Evolutionary conservation across 1,284 basidiomycete genomes (phyloP), one percentile per base, ranked within the genome.

Genomic region (Marasmius sp.): DNA sequence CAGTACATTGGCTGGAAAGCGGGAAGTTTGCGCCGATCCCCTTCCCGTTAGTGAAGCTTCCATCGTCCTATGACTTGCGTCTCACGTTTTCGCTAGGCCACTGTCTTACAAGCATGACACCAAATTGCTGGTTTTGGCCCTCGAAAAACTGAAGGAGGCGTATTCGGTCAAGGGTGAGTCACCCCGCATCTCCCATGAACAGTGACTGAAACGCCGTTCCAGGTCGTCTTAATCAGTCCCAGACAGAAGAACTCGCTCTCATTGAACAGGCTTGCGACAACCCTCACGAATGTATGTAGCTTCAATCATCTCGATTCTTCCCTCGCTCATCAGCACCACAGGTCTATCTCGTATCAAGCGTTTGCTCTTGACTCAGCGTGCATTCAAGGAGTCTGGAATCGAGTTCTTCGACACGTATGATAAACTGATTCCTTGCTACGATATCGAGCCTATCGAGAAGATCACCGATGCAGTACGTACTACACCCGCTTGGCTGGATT

Each of bases 71-170:
- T n/a, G 11, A 38, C 36, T 36, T 37, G 6, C 6, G 36, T 47
- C 57, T 68, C 63, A 33, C 60, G 49, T 52, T 53, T 65, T 18
- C 64, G 61, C 41, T 62, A 91, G 88, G 1, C 96, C 96, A 3
- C 79, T 98, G 41, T 97, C 94, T 43, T 98, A 98, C 80, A 98
- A 98, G 79, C 96, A 98, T 71, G 96, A 98, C 75, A 98, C 96
- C 45, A 98, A 98, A 76, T 81, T 98, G 58, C 83, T 98, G 36
- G 95, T 98, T 4, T 83, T 98, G 41, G 95, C 95, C 0, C 84
- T 98, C 36, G 96, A 98, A 79, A 97, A 97, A 76, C 79, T 98
- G 70, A 98, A 98, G 79, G 96, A 98, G 77, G 96, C 96, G 6
- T 98, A 98, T 77, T 94, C 91, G n/a, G 96, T 98, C 48, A 96